Evolutionary conservation across 73 alveolate species (phyloP), one percentile per base, ranked within the genome.

Genomic region (Durusdinium trenchii): DNA sequence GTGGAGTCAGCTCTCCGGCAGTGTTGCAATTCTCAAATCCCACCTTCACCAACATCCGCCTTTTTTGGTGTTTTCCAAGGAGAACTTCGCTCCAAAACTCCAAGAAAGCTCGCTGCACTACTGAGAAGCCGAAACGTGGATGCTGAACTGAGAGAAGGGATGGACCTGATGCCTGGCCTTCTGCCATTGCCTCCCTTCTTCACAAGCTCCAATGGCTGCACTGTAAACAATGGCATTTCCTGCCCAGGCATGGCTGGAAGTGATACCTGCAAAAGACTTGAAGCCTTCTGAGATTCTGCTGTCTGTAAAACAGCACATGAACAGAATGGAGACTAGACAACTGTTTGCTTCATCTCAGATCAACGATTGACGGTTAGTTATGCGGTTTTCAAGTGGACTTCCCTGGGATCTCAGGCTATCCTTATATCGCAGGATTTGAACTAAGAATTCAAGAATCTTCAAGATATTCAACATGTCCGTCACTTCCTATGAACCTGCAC

Each of bases 171-270:
- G 50, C 47, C n/a, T 0, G 36, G 78, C 98, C 98, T 91, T 87
- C 36, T 91, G 78, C 98, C 98, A 91, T 38, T 91, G 89, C 3
- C 89, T 61, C 6, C 89, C 98, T 12, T 47, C 76, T 35, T 91
- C 89, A 48, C 98, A 91, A 14, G 89, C 89, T 3, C 89, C 61
- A n/a, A 91, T 91, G 76, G 98, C 98, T 35, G 98, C 98, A 23
- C 89, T 76, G 85, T 91, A 91, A 76, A 76, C 85, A 23, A 91
- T 42, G 76, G 32, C 98, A 54, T 91, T 91, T 91, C 98, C 98
- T 83, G 69, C 60, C 46, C 32, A 42, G n/a, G n/a, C n/a, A n/a
- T n/a, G n/a, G n/a, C n/a, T n/a, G n/a, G n/a, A n/a, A n/a, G n/a
- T n/a, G n/a, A n/a, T n/a, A n/a, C n/a, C 30, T 60, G 18, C n/a